phyloP scores from a whole-genome alignment of 345 rosid species.

The Moringa oleifera region DNA sequence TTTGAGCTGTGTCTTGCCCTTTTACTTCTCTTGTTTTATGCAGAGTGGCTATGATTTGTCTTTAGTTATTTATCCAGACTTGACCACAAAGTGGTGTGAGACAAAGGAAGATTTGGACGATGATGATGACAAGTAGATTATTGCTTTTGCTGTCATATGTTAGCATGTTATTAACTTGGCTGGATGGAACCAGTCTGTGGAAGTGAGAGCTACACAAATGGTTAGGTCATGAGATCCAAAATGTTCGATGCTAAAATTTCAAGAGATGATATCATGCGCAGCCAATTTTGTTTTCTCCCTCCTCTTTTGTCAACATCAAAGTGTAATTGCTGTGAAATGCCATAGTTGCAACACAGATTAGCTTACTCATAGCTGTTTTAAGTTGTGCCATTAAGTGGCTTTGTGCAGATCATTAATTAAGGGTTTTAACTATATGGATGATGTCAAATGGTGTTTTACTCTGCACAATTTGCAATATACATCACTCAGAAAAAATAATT shows the following conservation, averaged over 20 bases:
- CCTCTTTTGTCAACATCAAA: background rate
- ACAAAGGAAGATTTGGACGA: background rate
- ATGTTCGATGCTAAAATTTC: background rate
- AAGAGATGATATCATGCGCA: background rate
- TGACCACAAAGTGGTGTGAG: background rate
- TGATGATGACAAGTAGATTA: background rate
- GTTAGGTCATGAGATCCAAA: background rate
- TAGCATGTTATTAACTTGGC: background rate
- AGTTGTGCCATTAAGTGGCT: background rate
- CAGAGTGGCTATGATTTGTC: background rate
- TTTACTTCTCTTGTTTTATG: conserved; percentile 7
- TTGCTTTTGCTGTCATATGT: background rate
- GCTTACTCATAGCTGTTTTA: background rate
- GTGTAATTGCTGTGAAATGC: background rate
- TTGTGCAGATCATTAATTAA: background rate
- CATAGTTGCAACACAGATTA: background rate
- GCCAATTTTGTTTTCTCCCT: background rate
- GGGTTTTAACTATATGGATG: background rate
- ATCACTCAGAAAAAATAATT: background rate
- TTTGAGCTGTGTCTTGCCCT: conserved; percentile 1
- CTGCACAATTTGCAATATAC: background rate
- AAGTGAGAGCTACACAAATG: background rate
- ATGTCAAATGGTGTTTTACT: too few species aligned
- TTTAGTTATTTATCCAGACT: background rate
- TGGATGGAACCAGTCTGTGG: background rate